phyloP scores from a whole-genome alignment of 2,329 filamentous ascomycete genomes.

The Sphaerostilbella broomeana region DNA sequence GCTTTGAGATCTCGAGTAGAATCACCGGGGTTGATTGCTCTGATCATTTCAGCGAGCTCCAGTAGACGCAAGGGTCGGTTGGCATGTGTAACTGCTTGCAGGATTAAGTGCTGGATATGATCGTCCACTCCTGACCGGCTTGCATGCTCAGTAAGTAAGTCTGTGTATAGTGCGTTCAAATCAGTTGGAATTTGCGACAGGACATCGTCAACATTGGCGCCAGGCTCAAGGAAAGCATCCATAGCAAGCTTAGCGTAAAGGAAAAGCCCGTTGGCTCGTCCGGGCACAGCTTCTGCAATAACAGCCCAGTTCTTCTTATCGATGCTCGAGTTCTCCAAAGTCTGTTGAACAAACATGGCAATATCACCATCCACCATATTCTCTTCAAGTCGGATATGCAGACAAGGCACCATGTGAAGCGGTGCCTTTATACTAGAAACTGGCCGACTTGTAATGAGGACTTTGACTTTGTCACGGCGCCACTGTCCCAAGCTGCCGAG shows the following conservation, averaged over 20 bases:
- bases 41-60: constrained; percentile 32
- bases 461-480: constrained; percentile 29
- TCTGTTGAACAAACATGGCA: constrained; percentile 26
- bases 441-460: constrained; percentile 38
- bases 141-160: constrained; percentile 33
- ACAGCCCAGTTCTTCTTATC: constrained; percentile 12
- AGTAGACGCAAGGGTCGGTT: constrained; percentile 34
- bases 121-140: constrained; percentile 24
- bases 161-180: constrained; percentile 35
- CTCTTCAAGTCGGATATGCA: constrained; percentile 31
- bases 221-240: constrained; percentile 29
- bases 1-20: constrained; percentile 17
- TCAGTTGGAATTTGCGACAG: constrained; percentile 28
- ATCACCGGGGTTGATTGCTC: constrained; percentile 2
- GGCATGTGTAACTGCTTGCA: constrained; percentile 37
- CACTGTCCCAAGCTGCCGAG: constrained; percentile 27
- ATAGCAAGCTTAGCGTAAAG: constrained; percentile 38
- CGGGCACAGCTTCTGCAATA: constrained; percentile 26
- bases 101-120: constrained; percentile 31
- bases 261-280: constrained; percentile 36
- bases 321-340: constrained; percentile 15
- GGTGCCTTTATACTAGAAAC: constrained; percentile 23
- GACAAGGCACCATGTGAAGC: constrained; percentile 20
- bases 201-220: constrained; percentile 20
- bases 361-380: constrained; percentile 34